Conservation (phyloP, 2,329 filamentous ascomycete species). For the Byssothecium circinans region DNA sequence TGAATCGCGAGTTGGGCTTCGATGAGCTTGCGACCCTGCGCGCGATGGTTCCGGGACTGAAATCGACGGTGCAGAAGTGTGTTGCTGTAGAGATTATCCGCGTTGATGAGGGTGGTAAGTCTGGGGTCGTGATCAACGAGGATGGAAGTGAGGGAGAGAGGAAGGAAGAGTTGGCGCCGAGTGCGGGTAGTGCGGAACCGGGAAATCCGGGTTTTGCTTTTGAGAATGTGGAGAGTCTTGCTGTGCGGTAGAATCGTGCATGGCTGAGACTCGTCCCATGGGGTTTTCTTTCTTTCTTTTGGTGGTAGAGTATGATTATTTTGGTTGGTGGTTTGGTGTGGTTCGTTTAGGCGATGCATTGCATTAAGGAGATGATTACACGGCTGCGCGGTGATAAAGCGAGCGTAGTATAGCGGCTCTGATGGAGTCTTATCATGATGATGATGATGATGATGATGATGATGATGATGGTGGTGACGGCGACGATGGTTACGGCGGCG, state of each 20-base stretch:
- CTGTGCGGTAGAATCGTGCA: slow-evolving; percentile 15
- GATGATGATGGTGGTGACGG: too few relatives aligned
- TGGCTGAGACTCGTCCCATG: too few relatives aligned
- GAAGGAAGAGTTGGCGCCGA: slow-evolving; percentile 57
- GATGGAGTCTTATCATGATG: too few relatives aligned
- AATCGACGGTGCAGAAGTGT: slow-evolving; percentile 70
- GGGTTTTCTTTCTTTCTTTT: too few relatives aligned
- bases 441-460: too few relatives aligned
- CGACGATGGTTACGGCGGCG: too few relatives aligned
- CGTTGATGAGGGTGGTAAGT: slow-evolving; percentile 71
- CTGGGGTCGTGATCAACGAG: slow-evolving; percentile 58
- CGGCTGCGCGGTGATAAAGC: too few relatives aligned
- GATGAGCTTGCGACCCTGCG: slow-evolving; percentile 76
- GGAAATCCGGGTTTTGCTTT: slow-evolving; percentile 82
- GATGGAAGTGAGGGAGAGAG: slow-evolving; percentile 60
- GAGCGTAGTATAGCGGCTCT: too few relatives aligned
- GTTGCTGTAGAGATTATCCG: slow-evolving; percentile 71
- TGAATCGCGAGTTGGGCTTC: slow-evolving; percentile 83
- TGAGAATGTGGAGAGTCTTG: slow-evolving; percentile 65
- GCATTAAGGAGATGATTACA: too few relatives aligned
- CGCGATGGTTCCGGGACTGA: slow-evolving; percentile 78
- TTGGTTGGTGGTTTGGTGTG: too few relatives aligned
- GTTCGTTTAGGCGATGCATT: too few relatives aligned
- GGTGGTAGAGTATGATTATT: background rate
- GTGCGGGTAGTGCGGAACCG: slow-evolving; percentile 76